phyloP scores from a whole-genome alignment of 1,284 basidiomycete species.

The Malassezia globosa region DNA sequence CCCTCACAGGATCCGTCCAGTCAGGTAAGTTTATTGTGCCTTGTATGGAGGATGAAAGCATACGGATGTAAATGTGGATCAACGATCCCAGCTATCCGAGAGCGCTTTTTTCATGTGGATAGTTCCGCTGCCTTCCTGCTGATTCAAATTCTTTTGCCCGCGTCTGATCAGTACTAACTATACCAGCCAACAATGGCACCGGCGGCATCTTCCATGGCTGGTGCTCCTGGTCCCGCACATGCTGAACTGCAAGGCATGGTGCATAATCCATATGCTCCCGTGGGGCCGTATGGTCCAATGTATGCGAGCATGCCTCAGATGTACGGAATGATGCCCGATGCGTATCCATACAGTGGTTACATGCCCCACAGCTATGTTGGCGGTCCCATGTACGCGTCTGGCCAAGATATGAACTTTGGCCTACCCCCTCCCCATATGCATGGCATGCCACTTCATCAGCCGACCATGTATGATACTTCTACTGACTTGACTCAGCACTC shows the following conservation, averaged over 20 bases:
- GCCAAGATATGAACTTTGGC: constrained; percentile 8
- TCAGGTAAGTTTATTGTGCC: too few relatives aligned
- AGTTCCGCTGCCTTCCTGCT: constrained; percentile 65
- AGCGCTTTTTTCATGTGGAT: constrained; percentile 63
- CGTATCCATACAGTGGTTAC: constrained; percentile 1
- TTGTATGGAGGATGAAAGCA: constrained; percentile 48
- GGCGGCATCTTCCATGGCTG: background rate
- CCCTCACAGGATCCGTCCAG: too few relatives aligned
- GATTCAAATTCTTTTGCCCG: constrained; percentile 44
- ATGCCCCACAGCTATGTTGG: background rate
- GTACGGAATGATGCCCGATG: constrained; percentile 10
- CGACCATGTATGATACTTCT: background rate
- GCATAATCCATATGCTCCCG: background rate
- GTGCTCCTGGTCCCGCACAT: background rate
- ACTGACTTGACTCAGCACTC: too few relatives aligned
- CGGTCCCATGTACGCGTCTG: constrained; percentile 2
- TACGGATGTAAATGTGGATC: constrained; percentile 58
- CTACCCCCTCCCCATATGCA: constrained; percentile 23
- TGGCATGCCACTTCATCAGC: constrained; percentile 1
- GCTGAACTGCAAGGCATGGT: background rate
- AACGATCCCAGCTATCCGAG: constrained; percentile 54
- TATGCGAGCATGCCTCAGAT: constrained; percentile 6
- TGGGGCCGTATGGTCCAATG: constrained; percentile 5
- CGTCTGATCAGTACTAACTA: constrained; percentile 3
- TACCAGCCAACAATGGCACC: background rate